phyloP scores from a whole-genome alignment of 2,329 filamentous ascomycete genomes.

The Cordyceps javanica region DNA sequence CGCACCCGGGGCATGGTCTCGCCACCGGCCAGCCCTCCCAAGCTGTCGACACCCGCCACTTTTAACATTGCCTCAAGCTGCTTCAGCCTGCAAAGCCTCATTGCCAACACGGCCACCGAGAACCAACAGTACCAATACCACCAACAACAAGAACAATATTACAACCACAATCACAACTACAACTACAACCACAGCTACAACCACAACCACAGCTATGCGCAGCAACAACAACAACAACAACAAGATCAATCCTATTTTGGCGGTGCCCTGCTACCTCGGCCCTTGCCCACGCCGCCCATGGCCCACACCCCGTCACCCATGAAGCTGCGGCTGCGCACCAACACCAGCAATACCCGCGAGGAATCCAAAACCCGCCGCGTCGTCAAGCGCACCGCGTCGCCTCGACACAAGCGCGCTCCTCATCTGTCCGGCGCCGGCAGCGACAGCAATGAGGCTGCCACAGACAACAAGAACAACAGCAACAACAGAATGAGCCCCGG shows the following conservation, averaged over 20 bases:
- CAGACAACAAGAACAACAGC: neutral
- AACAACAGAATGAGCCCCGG: neutral
- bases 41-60: constrained; percentile 39
- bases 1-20: constrained; percentile 50
- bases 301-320: constrained; percentile 43
- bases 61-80: constrained; percentile 54
- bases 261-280: constrained; percentile 28
- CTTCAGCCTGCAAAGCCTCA: constrained; percentile 54
- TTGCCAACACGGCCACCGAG: constrained; percentile 31
- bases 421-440: no score
- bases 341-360: constrained; percentile 23
- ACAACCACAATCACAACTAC: neutral
- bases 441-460: no score
- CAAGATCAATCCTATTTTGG: constrained; percentile 19
- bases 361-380: constrained; percentile 40
- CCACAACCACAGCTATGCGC: neutral
- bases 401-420: constrained; percentile 4
- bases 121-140: neutral
- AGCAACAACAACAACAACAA: neutral
- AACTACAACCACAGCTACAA: neutral
- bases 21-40: constrained; percentile 51
- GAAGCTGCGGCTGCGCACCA: constrained; percentile 50
- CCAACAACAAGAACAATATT: no score
- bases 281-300: constrained; percentile 52
- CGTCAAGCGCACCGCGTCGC: constrained; percentile 45